Conservation (phyloP, 345 rosid genomes). For the Brassica nigra region DNA sequence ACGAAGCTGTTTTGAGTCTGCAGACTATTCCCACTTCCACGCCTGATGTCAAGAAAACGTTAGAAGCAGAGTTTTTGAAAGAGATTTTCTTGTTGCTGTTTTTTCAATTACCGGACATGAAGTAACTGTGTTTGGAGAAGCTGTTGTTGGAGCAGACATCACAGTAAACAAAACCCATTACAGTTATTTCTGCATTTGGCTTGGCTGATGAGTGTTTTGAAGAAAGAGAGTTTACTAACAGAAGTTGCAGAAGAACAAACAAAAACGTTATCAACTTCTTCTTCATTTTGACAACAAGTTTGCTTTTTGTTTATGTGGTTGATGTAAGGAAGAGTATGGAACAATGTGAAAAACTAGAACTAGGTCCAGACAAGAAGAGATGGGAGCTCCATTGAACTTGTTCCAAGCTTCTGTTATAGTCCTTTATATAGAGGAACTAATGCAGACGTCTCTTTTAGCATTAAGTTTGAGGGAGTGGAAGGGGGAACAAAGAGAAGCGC, state of each 20-base stretch:
- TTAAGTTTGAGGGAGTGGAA: constrained; percentile 4
- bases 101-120: constrained; percentile 70
- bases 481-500: constrained; percentile 22
- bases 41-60: constrained; percentile 48
- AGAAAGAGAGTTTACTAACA: constrained; percentile 45
- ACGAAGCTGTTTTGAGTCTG: constrained; percentile 64
- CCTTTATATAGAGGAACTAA: constrained; percentile 7
- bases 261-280: neutral
- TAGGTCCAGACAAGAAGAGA: constrained; percentile 3
- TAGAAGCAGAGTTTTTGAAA: neutral
- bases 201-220: constrained; percentile 39
- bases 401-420: neutral
- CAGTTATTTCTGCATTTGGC: constrained; percentile 55
- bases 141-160: constrained; percentile 96
- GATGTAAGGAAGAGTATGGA: neutral
- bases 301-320: neutral
- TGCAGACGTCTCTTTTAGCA: constrained; percentile 12
- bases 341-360: neutral
- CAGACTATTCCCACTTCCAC: constrained; percentile 86
- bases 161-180: constrained; percentile 93
- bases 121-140: constrained; percentile 95
- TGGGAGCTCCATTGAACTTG: neutral
- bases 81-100: neutral
- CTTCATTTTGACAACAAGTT: constrained; percentile 11
- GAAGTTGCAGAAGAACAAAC: constrained; percentile 45